These are phyloP conservation scores for Coemansia sp. DNA, from an alignment of 192 early-diverging fungal species.

Conservation along the genomic window DNA sequence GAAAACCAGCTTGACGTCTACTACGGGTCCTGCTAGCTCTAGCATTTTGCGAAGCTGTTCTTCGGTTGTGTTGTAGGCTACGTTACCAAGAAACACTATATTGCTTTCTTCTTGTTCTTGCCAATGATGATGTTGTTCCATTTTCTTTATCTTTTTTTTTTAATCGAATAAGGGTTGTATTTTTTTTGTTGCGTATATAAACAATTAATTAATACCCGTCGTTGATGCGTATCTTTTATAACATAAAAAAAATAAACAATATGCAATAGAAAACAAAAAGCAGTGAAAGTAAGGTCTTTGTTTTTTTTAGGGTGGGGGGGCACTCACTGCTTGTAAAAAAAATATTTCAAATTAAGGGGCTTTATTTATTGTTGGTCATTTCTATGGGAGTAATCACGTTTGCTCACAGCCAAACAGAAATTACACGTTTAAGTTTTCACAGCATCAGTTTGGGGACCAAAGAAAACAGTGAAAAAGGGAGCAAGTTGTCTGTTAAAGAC, in stretches of 20 bases:
- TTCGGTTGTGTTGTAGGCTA: constrained; percentile 89
- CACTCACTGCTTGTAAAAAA: no score
- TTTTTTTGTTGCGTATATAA: no score
- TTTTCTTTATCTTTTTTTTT: constrained; percentile 3
- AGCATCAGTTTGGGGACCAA: no score
- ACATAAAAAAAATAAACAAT: not conserved
- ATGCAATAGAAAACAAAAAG: not conserved
- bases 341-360: no score
- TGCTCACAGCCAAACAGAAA: no score
- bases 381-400: no score
- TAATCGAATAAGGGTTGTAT: not conserved
- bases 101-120: constrained; percentile 31
- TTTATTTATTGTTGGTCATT: no score
- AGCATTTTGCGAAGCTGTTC: constrained; percentile 92
- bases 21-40: constrained; percentile 86
- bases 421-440: no score
- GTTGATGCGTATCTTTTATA: not conserved
- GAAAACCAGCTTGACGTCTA: constrained; percentile 84
- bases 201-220: no score
- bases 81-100: constrained; percentile 70
- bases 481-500: no score
- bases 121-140: constrained; percentile 23
- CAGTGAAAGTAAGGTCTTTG: not conserved
- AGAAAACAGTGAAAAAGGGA: no score
- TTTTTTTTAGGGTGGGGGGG: no score